phyloP scores from a whole-genome alignment of 176 grass and related monocot species.

The Pontederia crassipes region DNA sequence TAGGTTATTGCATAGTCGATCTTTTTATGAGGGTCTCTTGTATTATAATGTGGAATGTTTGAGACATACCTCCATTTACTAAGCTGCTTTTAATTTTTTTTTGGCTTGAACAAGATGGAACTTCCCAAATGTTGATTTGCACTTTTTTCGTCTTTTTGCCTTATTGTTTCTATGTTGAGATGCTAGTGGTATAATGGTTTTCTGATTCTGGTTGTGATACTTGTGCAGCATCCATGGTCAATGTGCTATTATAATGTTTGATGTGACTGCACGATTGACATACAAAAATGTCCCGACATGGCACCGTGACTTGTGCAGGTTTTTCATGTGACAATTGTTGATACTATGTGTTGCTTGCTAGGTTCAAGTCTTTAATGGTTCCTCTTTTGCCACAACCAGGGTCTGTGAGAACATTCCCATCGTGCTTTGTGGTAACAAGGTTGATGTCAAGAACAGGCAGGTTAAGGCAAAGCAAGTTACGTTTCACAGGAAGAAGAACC shows the following conservation, averaged over 20 bases:
- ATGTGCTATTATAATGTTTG: slow-evolving; percentile 19
- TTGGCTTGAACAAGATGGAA: no score
- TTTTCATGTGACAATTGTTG: background rate
- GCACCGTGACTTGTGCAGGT: slow-evolving; percentile 19
- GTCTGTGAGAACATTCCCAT: slow-evolving; percentile 20
- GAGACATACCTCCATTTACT: no score
- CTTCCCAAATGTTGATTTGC: no score
- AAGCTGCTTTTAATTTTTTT: no score
- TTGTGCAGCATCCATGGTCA: slow-evolving; percentile 15
- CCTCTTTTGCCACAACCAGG: background rate
- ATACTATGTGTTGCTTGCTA: background rate
- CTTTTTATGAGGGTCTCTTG: no score
- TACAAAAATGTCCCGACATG: slow-evolving; percentile 22
- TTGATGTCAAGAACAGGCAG: slow-evolving; percentile 23
- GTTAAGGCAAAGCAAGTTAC: slow-evolving; percentile 18
- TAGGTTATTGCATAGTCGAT: no score
- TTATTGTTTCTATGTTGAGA: background rate
- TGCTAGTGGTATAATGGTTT: no score
- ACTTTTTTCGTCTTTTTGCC: background rate
- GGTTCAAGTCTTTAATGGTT: background rate
- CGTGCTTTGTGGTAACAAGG: slow-evolving; percentile 16
- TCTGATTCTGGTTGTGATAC: background rate
- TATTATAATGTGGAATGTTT: no score
- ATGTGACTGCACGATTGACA: slow-evolving; percentile 18
- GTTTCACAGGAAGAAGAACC: slow-evolving; percentile 21